Percentiles rank a stretch among this genome's conserved stretches.
phyloP scores from a whole-genome alignment of 768 basidiomycete species.

The Hypsizygus marmoreus region DNA sequence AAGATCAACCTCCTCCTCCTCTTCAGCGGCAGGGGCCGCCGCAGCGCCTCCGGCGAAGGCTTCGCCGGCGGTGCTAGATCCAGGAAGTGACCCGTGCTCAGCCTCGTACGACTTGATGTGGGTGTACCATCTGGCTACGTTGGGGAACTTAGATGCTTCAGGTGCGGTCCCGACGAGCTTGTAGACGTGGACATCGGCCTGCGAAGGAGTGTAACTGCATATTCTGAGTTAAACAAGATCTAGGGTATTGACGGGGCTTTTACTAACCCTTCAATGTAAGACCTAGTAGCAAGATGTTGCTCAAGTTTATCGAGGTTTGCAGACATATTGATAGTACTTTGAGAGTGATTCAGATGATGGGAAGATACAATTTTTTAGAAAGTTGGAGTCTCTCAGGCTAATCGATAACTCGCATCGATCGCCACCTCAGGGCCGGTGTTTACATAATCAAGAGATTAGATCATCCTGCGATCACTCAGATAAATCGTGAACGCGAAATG shows the following conservation, averaged over 20 bases:
- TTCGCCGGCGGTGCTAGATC: constrained; percentile 82
- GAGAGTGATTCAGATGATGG: too few species aligned
- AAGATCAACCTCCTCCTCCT: constrained; percentile 80
- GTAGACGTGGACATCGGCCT: constrained; percentile 93
- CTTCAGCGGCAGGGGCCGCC: constrained; percentile 50
- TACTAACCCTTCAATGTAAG: constrained; percentile 89
- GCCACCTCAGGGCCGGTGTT: too few species aligned
- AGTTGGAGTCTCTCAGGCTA: too few species aligned
- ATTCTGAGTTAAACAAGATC: constrained; percentile 15
- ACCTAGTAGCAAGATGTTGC: constrained; percentile 81
- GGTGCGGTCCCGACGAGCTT: constrained; percentile 74
- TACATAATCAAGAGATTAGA: too few species aligned
- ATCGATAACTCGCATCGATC: too few species aligned
- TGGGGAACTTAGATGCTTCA: constrained; percentile 62
- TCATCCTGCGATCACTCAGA: too few species aligned
- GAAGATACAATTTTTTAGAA: too few species aligned
- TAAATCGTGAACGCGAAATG: too few species aligned
- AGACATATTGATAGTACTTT: constrained; percentile 57
- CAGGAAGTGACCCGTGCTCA: constrained; percentile 79
- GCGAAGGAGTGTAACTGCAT: constrained; percentile 83
- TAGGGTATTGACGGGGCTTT: not conserved
- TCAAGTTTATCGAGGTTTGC: constrained; percentile 75
- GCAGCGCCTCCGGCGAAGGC: constrained; percentile 60
- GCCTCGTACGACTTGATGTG: constrained; percentile 88
- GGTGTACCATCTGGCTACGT: constrained; percentile 88